These are phyloP conservation scores for Triticum dicoccoides DNA, from an alignment of 176 grass and related monocot genomes.

Conservation along the genomic window DNA sequence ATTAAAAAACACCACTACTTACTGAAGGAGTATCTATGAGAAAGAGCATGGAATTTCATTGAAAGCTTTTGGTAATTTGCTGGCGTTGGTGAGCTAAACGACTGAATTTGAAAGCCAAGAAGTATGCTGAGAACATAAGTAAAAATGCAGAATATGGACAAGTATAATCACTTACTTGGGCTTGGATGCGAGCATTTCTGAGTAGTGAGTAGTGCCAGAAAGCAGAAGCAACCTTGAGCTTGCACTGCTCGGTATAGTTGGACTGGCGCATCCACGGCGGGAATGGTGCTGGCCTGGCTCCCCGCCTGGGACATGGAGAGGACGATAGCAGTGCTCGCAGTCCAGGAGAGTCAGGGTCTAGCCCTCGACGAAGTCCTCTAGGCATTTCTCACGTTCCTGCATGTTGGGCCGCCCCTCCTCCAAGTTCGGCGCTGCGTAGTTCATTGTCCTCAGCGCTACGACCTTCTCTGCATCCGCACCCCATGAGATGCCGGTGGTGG, in stretches of 20 bases:
- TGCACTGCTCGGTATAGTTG: neutral
- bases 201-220: slow-evolving; percentile 2
- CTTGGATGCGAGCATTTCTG: slow-evolving; percentile 56
- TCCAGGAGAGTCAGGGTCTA: no score
- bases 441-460: no score
- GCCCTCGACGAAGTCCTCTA: no score
- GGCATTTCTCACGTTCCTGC: no score
- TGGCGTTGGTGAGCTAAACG: neutral
- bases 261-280: no score
- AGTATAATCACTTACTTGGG: slow-evolving; percentile 38
- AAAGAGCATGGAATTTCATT: neutral
- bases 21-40: neutral
- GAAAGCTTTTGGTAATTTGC: neutral
- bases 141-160: neutral
- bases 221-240: neutral
- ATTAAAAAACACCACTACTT: neutral
- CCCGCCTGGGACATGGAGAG: no score
- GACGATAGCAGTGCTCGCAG: no score
- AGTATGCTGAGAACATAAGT: neutral
- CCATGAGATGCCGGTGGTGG: no score
- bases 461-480: no score
- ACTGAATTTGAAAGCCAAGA: neutral
- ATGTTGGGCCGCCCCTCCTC: no score
- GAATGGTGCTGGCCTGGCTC: no score
- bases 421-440: no score